A percentile compares a stretch with the other conserved stretches of the same genome.
These are phyloP conservation scores for Coemansia sp. DNA, from an alignment of 192 early-diverging fungal genomes.

Conservation along the genomic window DNA sequence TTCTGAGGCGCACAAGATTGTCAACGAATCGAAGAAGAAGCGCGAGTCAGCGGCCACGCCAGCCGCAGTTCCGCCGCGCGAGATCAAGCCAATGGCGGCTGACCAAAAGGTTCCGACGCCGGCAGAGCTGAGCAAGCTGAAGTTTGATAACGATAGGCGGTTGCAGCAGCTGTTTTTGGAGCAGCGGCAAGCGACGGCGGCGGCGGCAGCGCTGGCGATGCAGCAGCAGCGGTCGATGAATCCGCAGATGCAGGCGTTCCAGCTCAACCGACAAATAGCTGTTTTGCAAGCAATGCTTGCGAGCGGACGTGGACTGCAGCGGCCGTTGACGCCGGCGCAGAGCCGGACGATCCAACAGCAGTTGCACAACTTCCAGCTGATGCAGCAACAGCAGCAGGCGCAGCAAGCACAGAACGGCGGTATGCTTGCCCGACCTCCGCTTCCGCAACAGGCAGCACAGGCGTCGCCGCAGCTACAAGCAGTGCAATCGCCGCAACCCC, in stretches of 20 bases:
- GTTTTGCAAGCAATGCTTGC: slow-evolving; percentile 37
- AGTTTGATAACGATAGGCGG: slow-evolving; percentile 45
- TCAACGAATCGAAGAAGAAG: slow-evolving; percentile 44
- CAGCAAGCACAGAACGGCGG: slow-evolving; percentile 17
- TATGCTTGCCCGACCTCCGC: slow-evolving; percentile 13
- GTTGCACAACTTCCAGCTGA: slow-evolving; percentile 26
- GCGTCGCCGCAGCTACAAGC: slow-evolving; percentile 17
- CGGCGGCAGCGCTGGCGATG: slow-evolving; percentile 37
- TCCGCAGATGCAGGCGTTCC: slow-evolving; percentile 24
- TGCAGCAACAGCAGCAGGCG: slow-evolving; percentile 20
- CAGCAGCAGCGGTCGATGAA: slow-evolving; percentile 29
- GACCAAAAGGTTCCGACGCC: slow-evolving; percentile 49
- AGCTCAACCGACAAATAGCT: slow-evolving; percentile 24
- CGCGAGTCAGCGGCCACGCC: slow-evolving; percentile 27
- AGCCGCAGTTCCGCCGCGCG: slow-evolving; percentile 35
- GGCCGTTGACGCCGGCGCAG: slow-evolving; percentile 32
- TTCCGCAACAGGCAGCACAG: slow-evolving; percentile 26
- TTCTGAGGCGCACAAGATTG: slow-evolving; percentile 24
- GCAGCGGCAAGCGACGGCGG: slow-evolving; percentile 46
- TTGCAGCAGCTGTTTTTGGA: slow-evolving; percentile 43
- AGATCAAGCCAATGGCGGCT: slow-evolving; percentile 32
- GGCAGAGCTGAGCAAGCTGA: slow-evolving; percentile 38
- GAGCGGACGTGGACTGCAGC: slow-evolving; percentile 23
- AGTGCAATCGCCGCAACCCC: slow-evolving; percentile 13
- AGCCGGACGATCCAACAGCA: slow-evolving; percentile 35